phyloP scores from a whole-genome alignment of 2,329 filamentous ascomycete species.

The Colletotrichum liaoningense region DNA sequence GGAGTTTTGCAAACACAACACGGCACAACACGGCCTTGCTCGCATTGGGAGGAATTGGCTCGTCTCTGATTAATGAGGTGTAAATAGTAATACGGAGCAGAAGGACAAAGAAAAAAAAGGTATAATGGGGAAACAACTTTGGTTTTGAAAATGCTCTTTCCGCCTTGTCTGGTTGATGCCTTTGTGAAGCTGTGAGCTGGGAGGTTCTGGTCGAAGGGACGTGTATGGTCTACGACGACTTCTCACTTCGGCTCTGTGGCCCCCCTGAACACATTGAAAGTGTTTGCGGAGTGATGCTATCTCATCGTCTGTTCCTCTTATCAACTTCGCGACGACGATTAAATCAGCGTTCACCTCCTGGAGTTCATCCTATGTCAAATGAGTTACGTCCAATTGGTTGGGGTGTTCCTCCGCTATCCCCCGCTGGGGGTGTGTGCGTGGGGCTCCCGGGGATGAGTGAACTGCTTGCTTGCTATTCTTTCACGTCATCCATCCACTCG shows the following conservation, averaged over 20 bases:
- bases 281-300: no score
- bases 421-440: slow-evolving; percentile 7
- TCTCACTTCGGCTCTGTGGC: no score
- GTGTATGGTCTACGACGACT: no score
- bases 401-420: neutral
- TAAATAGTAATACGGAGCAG: slow-evolving; percentile 6
- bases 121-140: neutral
- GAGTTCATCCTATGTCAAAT: neutral
- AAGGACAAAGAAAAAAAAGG: no score
- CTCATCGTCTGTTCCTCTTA: neutral
- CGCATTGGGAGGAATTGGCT: no score
- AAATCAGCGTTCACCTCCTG: neutral
- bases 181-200: no score
- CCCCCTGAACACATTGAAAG: no score
- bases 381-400: slow-evolving; percentile 7
- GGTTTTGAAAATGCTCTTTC: neutral
- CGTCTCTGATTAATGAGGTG: neutral
- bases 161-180: neutral
- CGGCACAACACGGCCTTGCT: neutral
- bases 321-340: neutral
- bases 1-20: neutral
- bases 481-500: slow-evolving; percentile 17
- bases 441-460: neutral
- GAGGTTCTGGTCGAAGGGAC: no score
- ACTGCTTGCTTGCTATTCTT: neutral